phyloP scores from a whole-genome alignment of 768 basidiomycete species.

The Scleroderma bovista region DNA sequence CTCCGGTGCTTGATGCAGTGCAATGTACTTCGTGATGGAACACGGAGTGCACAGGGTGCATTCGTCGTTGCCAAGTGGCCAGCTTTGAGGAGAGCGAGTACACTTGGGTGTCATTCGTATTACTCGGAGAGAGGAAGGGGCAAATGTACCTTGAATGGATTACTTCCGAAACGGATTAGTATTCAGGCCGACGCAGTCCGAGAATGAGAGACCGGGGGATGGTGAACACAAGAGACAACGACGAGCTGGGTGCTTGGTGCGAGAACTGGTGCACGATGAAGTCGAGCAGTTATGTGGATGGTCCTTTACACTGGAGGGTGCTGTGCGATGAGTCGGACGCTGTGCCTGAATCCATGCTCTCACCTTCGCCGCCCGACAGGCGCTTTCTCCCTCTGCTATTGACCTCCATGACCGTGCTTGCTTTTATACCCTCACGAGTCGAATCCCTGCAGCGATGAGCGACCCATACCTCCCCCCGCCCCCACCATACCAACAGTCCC shows the following conservation, averaged over 20 bases:
- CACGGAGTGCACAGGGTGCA: too few relatives aligned
- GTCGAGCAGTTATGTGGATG: neutral
- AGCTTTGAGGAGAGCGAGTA: too few relatives aligned
- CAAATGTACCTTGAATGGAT: too few relatives aligned
- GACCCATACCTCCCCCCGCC: slow-evolving; percentile 29
- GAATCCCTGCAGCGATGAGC: slow-evolving; percentile 13
- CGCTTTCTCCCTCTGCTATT: slow-evolving; percentile 6
- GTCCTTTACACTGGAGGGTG: neutral
- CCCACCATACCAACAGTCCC: slow-evolving; percentile 37
- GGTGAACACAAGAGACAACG: neutral
- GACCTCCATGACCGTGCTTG: slow-evolving; percentile 2
- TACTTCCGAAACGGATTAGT: too few relatives aligned
- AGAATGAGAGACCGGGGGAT: neutral
- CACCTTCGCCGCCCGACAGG: neutral
- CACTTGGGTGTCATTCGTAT: too few relatives aligned
- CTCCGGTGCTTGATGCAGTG: too few relatives aligned
- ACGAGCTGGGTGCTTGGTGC: neutral
- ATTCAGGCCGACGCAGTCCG: too few relatives aligned
- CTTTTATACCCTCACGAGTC: neutral
- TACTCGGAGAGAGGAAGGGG: too few relatives aligned
- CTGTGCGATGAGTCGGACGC: neutral
- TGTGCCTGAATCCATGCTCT: slow-evolving; percentile 6
- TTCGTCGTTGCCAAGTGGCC: too few relatives aligned
- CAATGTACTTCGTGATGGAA: too few relatives aligned
- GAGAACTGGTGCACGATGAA: neutral